phyloP scores from a whole-genome alignment of 305 asterid genomes.

The Fraxinus nigra region DNA sequence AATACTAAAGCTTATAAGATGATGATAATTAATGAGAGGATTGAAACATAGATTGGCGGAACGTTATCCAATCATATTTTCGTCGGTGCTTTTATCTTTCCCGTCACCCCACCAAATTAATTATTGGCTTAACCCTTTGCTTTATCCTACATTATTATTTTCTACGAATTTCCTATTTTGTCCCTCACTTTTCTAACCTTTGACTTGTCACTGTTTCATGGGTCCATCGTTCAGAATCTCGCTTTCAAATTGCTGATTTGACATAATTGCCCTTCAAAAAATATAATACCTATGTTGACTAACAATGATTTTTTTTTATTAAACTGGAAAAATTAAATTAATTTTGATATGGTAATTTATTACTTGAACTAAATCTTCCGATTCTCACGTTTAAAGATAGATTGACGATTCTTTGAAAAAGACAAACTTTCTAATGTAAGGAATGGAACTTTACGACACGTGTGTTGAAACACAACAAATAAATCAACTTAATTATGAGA shows the following conservation, averaged over 20 bases:
- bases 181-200: conserved; percentile 15
- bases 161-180: conserved; percentile 21
- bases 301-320: neutral
- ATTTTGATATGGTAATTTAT: neutral
- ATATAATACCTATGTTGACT: neutral
- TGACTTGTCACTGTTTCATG: neutral
- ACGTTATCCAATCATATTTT: conserved; percentile 43
- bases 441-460: neutral
- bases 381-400: neutral
- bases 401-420: neutral
- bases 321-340: neutral
- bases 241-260: neutral
- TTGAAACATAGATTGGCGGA: neutral
- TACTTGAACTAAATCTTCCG: neutral
- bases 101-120: conserved; percentile 25
- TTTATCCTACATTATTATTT: conserved; percentile 2
- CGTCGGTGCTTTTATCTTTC: conserved; percentile 38
- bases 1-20: neutral
- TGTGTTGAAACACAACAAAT: neutral
- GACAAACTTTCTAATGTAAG: neutral
- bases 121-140: conserved; percentile 23
- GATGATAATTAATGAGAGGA: neutral
- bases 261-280: neutral
- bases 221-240: neutral
- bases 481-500: neutral